Base-by-base conservation (phyloP, 1,284 basidiomycete species). In the Cerrena zonata region DNA sequence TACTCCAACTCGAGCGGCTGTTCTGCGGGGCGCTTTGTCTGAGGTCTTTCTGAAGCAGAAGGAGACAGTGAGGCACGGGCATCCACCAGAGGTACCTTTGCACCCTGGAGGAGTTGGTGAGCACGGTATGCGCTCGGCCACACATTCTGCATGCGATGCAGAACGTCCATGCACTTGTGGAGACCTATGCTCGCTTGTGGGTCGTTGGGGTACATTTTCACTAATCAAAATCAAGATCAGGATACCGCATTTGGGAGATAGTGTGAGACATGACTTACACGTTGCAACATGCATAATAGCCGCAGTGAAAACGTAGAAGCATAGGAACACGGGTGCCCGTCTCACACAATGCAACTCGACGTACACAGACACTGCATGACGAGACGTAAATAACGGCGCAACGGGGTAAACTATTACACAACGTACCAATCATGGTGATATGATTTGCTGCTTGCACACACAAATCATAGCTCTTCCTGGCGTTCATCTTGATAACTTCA, bases 301-400 rank as follows among this genome's bases (percentile, higher is more conserved):
- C 19, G 89, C 89, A 5, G 82, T 85, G 69, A 92, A 93, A 22
- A 91, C 72, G 57, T 90, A 90, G 61, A 90, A 93, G 56, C 80
- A 85, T 43, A 91, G 68, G 64, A 90, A 91, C 2, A 85, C 84
- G 2, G 89, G 73, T 30, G 80, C 80, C 18, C 79, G 78, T 41
- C 78, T 76, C 48, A 89, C 71, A 45, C 77, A 75, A 65, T 84
- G 87, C 48, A 73, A 74, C 54, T 86, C 80, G 39, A 74, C 71
- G 65, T 86, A 90, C 2, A 78, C 66, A 2, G 72, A 67, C 18
- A 80, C 82, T 85, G 40, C n/a, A 19, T 38, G 4, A 27, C 1
- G 21, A 23, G 3, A 18, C 15, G 51, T 42, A 39, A 45, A 13
- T 23, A 12, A 38, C 24, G 15, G 26, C 13, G 15, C 25, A 18